Percentiles rank a stretch among this genome's conserved stretches.
Conservation (phyloP, 768 basidiomycete genomes). For the Termitomyces sp. region DNA sequence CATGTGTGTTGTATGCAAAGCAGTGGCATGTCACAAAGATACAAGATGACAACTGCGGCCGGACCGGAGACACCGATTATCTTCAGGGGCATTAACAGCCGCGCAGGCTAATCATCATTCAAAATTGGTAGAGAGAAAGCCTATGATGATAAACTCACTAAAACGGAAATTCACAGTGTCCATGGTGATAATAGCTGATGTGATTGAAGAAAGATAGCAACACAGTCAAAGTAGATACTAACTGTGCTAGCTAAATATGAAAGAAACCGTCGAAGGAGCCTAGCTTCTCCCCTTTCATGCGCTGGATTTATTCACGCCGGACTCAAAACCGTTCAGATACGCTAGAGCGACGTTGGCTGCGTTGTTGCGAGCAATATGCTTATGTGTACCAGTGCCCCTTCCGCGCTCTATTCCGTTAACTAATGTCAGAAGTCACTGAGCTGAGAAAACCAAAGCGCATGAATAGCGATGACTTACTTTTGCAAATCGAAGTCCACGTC, state of each 20-base stretch:
- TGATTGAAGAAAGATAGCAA: not conserved
- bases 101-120: constrained; percentile 4
- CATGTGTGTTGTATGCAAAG: not conserved
- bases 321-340: constrained; percentile 26
- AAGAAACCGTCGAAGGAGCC: not conserved
- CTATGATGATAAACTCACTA: not conserved
- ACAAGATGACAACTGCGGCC: constrained; percentile 7
- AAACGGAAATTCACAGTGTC: not conserved
- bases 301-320: not conserved
- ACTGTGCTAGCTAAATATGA: not conserved
- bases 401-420: constrained; percentile 51
- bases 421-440: constrained; percentile 22
- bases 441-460: constrained; percentile 6
- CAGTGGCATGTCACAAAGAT: constrained; percentile 9
- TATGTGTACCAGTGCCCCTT: constrained; percentile 46
- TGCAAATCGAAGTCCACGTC: constrained; percentile 57
- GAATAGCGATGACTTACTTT: constrained; percentile 37
- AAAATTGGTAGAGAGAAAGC: not conserved
- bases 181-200: not conserved
- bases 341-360: constrained; percentile 47
- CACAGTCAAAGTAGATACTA: constrained; percentile 1
- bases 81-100: constrained; percentile 8
- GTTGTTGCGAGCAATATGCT: constrained; percentile 43
- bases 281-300: not conserved
- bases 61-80: constrained; percentile 14